These are phyloP conservation scores for Ricinus communis DNA, from an alignment of 345 rosid genomes.

Conservation along the genomic window DNA sequence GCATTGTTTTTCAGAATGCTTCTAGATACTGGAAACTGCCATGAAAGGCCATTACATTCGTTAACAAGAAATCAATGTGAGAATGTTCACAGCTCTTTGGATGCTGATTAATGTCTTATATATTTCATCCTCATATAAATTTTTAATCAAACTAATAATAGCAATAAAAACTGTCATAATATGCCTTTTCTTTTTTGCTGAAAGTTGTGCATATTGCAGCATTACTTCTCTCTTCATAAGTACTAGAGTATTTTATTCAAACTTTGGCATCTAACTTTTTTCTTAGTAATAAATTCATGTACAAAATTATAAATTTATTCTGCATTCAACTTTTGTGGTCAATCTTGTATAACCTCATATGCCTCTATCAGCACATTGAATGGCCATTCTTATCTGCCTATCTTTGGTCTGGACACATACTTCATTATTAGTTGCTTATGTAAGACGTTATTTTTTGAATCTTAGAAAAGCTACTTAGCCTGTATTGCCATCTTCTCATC, in stretches of 20 bases:
- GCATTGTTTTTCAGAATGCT: background rate
- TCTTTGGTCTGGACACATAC: too few relatives aligned
- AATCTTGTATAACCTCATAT: background rate
- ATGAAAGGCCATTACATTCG: background rate
- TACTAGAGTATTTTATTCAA: background rate
- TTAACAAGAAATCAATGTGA: slow-evolving; percentile 1
- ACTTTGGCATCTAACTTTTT: background rate
- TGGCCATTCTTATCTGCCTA: background rate
- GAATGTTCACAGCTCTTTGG: background rate
- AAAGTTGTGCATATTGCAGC: background rate
- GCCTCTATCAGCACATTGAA: background rate
- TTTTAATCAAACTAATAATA: background rate
- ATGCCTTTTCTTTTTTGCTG: background rate
- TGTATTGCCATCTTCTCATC: too few relatives aligned
- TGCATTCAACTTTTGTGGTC: background rate
- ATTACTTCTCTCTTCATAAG: too few relatives aligned
- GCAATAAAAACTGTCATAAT: background rate
- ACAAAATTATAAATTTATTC: background rate
- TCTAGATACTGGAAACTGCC: background rate
- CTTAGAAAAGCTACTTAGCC: too few relatives aligned
- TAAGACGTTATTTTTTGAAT: too few relatives aligned
- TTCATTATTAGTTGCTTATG: too few relatives aligned
- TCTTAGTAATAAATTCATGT: too few relatives aligned
- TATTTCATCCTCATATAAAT: background rate
- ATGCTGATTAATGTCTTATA: background rate